These are phyloP conservation scores for Claviceps paspali DNA, from an alignment of 2,329 filamentous ascomycete genomes.

Conservation along the genomic window DNA sequence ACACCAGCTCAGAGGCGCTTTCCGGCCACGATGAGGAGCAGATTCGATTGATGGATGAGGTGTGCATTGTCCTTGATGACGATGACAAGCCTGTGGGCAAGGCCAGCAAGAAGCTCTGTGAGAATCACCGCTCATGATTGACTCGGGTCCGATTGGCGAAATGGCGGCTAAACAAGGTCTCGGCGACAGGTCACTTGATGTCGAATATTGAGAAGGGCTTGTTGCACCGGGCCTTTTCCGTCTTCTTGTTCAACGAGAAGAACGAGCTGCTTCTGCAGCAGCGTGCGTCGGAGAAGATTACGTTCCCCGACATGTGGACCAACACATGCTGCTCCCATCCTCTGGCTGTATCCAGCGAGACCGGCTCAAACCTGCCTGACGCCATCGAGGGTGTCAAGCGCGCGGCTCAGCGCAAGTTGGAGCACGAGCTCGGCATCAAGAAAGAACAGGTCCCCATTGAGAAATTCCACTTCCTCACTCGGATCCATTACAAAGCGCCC, in stretches of 20 bases:
- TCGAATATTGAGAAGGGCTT: constrained; percentile 94
- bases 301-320: constrained; percentile 98
- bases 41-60: constrained; percentile 95
- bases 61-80: constrained; percentile 92
- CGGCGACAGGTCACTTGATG: constrained; percentile 77
- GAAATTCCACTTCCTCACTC: constrained; percentile 82
- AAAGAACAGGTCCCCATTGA: constrained; percentile 77
- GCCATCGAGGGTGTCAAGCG: constrained; percentile 77
- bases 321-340: constrained; percentile 99
- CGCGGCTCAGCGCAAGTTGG: constrained; percentile 81
- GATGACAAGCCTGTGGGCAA: constrained; percentile 88
- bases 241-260: constrained; percentile 91
- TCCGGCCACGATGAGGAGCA: constrained; percentile 94
- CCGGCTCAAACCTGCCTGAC: constrained; percentile 64
- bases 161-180: neutral
- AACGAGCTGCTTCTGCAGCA: constrained; percentile 91
- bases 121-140: constrained; percentile 18
- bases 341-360: constrained; percentile 80
- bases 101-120: constrained; percentile 95
- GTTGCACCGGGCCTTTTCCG: constrained; percentile 91
- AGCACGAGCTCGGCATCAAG: constrained; percentile 91
- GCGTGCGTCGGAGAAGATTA: constrained; percentile 92
- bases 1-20: constrained; percentile 57
- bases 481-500: constrained; percentile 96
- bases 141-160: neutral